These are phyloP conservation scores for Gleditsia sinensis DNA, from an alignment of 306 rosid genomes.

Conservation along the genomic window DNA sequence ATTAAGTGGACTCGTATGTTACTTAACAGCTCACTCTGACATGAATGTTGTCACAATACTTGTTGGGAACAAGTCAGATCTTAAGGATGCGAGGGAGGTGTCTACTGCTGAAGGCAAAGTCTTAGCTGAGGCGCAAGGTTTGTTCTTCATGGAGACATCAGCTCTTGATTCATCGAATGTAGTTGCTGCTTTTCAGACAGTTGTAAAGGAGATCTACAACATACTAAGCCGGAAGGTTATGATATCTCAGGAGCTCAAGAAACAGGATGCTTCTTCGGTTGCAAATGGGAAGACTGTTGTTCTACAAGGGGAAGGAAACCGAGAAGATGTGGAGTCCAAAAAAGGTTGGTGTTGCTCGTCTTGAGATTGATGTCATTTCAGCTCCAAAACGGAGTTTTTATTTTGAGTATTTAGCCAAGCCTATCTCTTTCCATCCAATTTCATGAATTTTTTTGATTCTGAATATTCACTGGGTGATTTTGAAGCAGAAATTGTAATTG, in stretches of 20 bases:
- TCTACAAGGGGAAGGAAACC: constrained; percentile 56
- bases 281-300: constrained; percentile 80
- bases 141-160: constrained; percentile 93
- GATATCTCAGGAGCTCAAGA: constrained; percentile 79
- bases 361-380: constrained; percentile 33
- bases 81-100: constrained; percentile 89
- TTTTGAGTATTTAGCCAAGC: constrained; percentile 37
- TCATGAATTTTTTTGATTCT: not conserved
- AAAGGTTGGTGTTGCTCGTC: constrained; percentile 74
- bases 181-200: constrained; percentile 78
- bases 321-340: constrained; percentile 43
- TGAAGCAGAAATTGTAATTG: not conserved
- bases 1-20: constrained; percentile 53
- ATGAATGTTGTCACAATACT: constrained; percentile 93
- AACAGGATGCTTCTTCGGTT: constrained; percentile 52
- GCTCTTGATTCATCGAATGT: constrained; percentile 94
- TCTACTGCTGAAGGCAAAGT: constrained; percentile 76
- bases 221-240: constrained; percentile 90
- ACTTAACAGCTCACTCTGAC: constrained; percentile 88
- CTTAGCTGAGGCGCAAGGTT: constrained; percentile 88
- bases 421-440: constrained; percentile 13
- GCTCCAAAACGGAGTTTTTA: constrained; percentile 29
- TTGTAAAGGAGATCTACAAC: constrained; percentile 84
- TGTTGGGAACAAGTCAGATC: constrained; percentile 93
- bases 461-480: not conserved